Evolutionary conservation across 257 asterid species (phyloP), one percentile per base, ranked within the genome.

Genomic region (Prunella vulgaris): DNA sequence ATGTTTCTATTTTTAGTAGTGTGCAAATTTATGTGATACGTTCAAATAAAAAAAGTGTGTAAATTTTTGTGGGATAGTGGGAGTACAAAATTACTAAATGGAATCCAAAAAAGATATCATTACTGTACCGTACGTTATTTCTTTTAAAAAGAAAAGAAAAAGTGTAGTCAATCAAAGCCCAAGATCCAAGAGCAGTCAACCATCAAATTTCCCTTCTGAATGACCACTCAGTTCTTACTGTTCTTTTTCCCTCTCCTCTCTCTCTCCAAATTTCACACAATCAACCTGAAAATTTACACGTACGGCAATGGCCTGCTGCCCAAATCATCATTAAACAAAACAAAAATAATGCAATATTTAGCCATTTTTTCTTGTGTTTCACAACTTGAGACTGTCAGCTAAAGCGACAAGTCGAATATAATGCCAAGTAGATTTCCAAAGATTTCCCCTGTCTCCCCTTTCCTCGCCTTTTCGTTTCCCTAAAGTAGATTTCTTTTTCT

Each of bases 341-440:
- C 66, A 64, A 72, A 76, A 64, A 46, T 72, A 60, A 51, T 57
- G 22, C 33, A 38, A 44, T 52, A 1, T 44, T 21, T n/a, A 17
- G 2, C 24, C 13, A 52, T 20, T 21, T 9, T 35, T 14, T 64
- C 27, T 32, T 32, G 57, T 72, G 22, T 33, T 46, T 54, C 51
- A 49, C 32, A 69, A 64, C 32, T 75, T 58, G 77, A 80, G 60
- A 67, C 68, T 76, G 90, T 84, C 87, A 78, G 78, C 35, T 59
- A 84, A 83, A 82, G 87, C 80, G 96, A 85, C 88, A 82, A 83
- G 80, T 83, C 81, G 87, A 80, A 70, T 78, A 83, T 84, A 85
- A 80, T 83, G 93, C 76, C 78, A 64, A 61, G 73, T 84, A 81
- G 96, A 91, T 91, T 84, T 83, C 76, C 82, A 77, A 84, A 91